phyloP scores from a whole-genome alignment of 352 stramenopile genomes.

The Elongisporangium undulatum region DNA sequence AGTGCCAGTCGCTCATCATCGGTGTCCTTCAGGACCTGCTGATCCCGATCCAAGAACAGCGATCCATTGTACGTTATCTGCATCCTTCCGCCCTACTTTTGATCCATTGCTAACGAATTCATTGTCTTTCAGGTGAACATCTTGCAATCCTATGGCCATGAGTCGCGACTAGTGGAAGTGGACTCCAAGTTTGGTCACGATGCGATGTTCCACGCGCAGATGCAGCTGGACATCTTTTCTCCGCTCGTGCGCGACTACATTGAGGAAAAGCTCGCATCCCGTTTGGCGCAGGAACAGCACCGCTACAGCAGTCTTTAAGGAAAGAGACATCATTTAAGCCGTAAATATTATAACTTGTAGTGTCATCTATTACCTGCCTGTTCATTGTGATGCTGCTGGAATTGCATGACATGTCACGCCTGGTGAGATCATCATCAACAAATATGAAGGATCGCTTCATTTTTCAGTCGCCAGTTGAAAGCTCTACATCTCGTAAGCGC shows the following conservation, averaged over 20 bases:
- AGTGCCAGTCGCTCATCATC: conserved; percentile 59
- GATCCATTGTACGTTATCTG: conserved; percentile 41
- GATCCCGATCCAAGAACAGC: conserved; percentile 81
- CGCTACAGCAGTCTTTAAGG: conserved; percentile 71
- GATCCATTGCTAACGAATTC: too few relatives aligned
- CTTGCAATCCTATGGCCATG: conserved; percentile 67
- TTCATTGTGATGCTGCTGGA: too few relatives aligned
- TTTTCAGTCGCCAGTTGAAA: too few relatives aligned
- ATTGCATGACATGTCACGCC: too few relatives aligned
- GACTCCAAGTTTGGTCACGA: conserved; percentile 87
- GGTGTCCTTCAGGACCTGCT: conserved; percentile 84
- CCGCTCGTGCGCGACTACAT: conserved; percentile 66
- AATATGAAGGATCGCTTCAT: too few relatives aligned
- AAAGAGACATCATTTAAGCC: too few relatives aligned
- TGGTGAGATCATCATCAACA: too few relatives aligned
- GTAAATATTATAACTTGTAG: too few relatives aligned
- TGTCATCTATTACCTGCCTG: background rate
- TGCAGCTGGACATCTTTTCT: conserved; percentile 75
- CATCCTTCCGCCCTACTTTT: too few relatives aligned
- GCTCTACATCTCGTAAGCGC: conserved; percentile 72
- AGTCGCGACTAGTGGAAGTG: conserved; percentile 64
- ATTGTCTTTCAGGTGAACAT: conserved; percentile 46
- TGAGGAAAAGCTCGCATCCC: conserved; percentile 48
- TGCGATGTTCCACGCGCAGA: conserved; percentile 81
- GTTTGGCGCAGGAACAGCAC: conserved; percentile 63